Evolutionary conservation across 768 basidiomycete genomes (phyloP).

Genomic region (Rhodotorula paludigena): DNA sequence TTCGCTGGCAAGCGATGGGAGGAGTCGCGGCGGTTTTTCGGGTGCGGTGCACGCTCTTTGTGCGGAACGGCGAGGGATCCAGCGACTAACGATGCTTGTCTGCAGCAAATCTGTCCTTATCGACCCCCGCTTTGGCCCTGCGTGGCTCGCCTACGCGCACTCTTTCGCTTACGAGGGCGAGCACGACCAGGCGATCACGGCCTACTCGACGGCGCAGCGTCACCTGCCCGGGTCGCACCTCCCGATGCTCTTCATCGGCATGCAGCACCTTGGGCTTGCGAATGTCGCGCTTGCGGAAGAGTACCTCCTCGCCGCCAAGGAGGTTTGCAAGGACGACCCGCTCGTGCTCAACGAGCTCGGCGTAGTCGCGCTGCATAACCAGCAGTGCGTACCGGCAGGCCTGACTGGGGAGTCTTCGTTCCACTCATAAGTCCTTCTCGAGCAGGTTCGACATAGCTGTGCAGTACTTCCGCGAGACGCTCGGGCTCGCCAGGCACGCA

Average conservation of each 20-base stretch:
- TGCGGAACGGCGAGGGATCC: no score
- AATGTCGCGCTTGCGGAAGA: conserved; percentile 79
- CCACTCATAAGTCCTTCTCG: no score
- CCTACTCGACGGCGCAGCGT: conserved; percentile 91
- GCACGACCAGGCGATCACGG: conserved; percentile 96
- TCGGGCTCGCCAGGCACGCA: conserved; percentile 75
- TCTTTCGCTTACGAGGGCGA: conserved; percentile 96
- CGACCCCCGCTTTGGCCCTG: conserved; percentile 92
- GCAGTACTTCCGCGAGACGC: conserved; percentile 64
- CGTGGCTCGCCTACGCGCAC: conserved; percentile 97
- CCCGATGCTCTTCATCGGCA: conserved; percentile 90
- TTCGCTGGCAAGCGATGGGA: conserved; percentile 77
- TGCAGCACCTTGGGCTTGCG: conserved; percentile 91
- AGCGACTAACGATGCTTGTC: no score
- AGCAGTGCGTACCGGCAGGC: conserved; percentile 19
- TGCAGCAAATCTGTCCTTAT: conserved; percentile 87
- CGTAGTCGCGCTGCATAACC: conserved; percentile 82
- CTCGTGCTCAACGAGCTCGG: conserved; percentile 86
- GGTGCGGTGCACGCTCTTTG: conserved; percentile 53
- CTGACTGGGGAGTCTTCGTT: no score
- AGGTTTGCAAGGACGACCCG: conserved; percentile 73
- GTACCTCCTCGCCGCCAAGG: conserved; percentile 72
- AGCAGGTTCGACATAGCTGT: conserved; percentile 68
- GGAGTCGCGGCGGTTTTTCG: conserved; percentile 89
- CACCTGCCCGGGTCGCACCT: conserved; percentile 97